Conservation (phyloP, 305 asterid species). For the Fraxinus platypoda region DNA sequence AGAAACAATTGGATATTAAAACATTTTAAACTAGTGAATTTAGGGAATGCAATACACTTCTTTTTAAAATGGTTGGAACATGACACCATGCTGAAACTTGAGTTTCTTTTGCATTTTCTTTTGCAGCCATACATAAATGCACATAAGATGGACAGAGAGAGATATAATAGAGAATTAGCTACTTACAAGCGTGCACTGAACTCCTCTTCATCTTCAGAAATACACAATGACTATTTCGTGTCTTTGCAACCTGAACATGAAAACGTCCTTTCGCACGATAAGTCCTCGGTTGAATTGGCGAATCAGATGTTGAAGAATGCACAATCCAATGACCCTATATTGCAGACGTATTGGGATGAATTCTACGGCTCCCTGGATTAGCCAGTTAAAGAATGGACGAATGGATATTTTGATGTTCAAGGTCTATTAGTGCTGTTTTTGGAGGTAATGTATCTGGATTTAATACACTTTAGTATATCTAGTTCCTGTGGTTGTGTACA, state of each 20-base stretch:
- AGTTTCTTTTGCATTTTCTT: background rate
- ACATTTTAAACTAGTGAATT: background rate
- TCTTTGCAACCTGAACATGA: slow-evolving; percentile 30
- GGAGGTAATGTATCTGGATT: background rate
- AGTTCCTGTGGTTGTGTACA: background rate
- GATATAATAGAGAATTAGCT: slow-evolving; percentile 47
- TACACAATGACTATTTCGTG: slow-evolving; percentile 48
- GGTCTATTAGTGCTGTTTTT: background rate
- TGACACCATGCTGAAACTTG: background rate
- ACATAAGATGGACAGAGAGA: slow-evolving; percentile 55
- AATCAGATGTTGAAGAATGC: slow-evolving; percentile 42
- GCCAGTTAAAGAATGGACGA: background rate
- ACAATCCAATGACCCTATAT: slow-evolving; percentile 39
- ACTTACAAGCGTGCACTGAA: slow-evolving; percentile 30
- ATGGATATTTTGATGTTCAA: background rate
- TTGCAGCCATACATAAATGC: slow-evolving; percentile 64
- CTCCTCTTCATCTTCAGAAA: slow-evolving; percentile 30
- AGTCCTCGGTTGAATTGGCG: slow-evolving; percentile 33
- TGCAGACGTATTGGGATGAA: slow-evolving; percentile 27
- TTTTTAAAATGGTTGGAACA: background rate
- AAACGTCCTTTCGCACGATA: slow-evolving; percentile 27
- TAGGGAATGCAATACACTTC: background rate
- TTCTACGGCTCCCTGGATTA: background rate
- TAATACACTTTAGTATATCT: background rate
- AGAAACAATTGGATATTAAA: background rate